These are phyloP conservation scores for Pyrenochaeta sp. DNA, from an alignment of 2,329 filamentous ascomycete genomes.

Conservation along the genomic window DNA sequence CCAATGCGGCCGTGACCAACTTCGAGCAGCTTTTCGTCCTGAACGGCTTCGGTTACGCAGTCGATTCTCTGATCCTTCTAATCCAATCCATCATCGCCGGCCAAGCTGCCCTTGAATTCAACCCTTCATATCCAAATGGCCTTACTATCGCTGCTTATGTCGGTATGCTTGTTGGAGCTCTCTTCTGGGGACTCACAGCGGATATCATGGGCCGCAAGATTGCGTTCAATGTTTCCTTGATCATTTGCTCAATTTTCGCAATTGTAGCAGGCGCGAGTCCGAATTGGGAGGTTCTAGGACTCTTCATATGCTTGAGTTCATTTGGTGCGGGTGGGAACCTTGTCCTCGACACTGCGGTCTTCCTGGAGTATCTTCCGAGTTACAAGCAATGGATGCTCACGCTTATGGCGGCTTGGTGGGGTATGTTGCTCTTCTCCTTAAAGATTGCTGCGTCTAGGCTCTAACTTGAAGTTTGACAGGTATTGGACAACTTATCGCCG, in stretches of 20 bases:
- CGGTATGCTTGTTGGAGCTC: slow-evolving; percentile 64
- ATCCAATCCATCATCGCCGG: slow-evolving; percentile 71
- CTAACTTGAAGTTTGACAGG: slow-evolving; percentile 20
- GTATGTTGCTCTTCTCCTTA: slow-evolving; percentile 21
- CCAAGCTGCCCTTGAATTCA: slow-evolving; percentile 67
- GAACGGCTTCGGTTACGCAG: slow-evolving; percentile 69
- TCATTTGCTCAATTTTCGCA: slow-evolving; percentile 68
- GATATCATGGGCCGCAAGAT: slow-evolving; percentile 74
- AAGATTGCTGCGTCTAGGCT: not conserved
- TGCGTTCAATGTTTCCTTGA: slow-evolving; percentile 73
- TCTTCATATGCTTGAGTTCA: slow-evolving; percentile 69
- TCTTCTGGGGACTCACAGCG: slow-evolving; percentile 74
- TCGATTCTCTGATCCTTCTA: slow-evolving; percentile 65
- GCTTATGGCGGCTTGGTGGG: slow-evolving; percentile 68
- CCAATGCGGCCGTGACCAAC: not conserved
- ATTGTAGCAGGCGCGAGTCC: slow-evolving; percentile 73
- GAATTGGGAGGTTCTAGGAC: slow-evolving; percentile 70
- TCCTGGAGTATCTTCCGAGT: slow-evolving; percentile 65
- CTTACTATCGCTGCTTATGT: slow-evolving; percentile 70
- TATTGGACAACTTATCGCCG: slow-evolving; percentile 60
- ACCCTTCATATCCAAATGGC: slow-evolving; percentile 63
- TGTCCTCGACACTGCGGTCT: slow-evolving; percentile 69
- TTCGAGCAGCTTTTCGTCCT: slow-evolving; percentile 59
- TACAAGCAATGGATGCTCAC: slow-evolving; percentile 71
- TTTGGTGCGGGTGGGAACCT: slow-evolving; percentile 73